Evolutionary conservation across 164 flowering plant genomes (phyloP).

Genomic region (grape (Vitis vinifera)): DNA sequence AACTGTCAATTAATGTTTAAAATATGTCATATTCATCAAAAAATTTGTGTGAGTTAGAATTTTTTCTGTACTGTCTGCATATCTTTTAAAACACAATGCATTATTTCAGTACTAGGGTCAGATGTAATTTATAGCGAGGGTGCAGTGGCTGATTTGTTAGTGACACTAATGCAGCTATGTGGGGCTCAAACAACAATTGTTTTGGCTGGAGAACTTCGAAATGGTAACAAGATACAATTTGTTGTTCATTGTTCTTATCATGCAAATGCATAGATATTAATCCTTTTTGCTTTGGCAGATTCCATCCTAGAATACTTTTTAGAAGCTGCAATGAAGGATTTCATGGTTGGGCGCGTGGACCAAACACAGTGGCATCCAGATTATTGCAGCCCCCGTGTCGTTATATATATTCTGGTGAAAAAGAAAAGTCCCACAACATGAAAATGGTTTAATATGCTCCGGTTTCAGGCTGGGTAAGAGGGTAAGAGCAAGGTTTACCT

Average conservation of each 20-base stretch:
- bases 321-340: conserved; percentile 71
- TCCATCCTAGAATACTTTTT: conserved; percentile 77
- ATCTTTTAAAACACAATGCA: background rate
- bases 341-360: conserved; percentile 68
- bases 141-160: conserved; percentile 68
- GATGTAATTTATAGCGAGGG: conserved; percentile 88
- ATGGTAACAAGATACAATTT: conserved; percentile 42
- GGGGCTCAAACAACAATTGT: conserved; percentile 69
- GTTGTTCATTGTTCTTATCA: background rate
- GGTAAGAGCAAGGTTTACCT: no score
- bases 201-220: conserved; percentile 85
- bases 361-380: conserved; percentile 87
- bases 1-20: no score
- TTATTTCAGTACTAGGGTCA: conserved; percentile 70
- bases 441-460: no score
- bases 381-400: conserved; percentile 67
- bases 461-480: no score
- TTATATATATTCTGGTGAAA: conserved; percentile 61
- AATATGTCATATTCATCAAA: no score
- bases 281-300: conserved; percentile 42
- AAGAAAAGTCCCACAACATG: conserved; percentile 18
- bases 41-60: no score
- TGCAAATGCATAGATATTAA: no score
- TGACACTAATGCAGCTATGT: conserved; percentile 58
- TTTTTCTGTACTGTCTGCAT: no score